Evolutionary conservation across 257 asterid species (phyloP).

Genomic region (Solanum dulcamara): DNA sequence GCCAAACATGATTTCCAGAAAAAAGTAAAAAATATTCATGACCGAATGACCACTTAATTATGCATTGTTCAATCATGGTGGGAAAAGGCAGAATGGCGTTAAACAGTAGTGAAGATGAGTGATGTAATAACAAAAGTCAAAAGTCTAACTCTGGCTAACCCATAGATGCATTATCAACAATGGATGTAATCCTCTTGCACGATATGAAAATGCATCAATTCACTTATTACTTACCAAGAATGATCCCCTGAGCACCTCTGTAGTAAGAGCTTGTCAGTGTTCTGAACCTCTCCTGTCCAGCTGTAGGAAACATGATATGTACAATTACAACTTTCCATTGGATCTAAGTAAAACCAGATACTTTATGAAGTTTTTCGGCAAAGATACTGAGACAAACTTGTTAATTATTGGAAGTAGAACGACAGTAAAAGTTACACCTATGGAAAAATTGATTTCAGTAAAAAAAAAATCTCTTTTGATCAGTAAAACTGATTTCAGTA

Average conservation of each 20-base stretch:
- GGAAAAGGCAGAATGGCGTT: neutral
- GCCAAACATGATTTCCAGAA: neutral
- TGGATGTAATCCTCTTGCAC: neutral
- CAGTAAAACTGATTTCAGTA: neutral
- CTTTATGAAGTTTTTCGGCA: neutral
- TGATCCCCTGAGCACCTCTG: slow-evolving; percentile 54
- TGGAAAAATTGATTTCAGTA: neutral
- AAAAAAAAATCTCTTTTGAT: fast-evolving
- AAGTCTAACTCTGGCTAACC: neutral
- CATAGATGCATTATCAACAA: neutral
- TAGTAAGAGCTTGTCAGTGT: slow-evolving; percentile 49
- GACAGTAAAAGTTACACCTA: neutral
- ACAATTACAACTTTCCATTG: neutral
- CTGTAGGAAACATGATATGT: slow-evolving; percentile 28
- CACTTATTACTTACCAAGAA: slow-evolving; percentile 52
- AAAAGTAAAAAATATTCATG: neutral
- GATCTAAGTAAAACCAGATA: neutral
- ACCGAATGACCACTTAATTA: neutral
- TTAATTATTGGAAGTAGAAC: neutral
- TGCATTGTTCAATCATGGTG: neutral
- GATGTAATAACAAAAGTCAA: neutral
- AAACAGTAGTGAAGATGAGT: neutral
- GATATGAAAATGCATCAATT: neutral
- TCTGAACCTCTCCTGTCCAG: slow-evolving; percentile 97
- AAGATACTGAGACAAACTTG: neutral